phyloP scores from a whole-genome alignment of 129 eudicot genomes.

The Lactuca saligna region DNA sequence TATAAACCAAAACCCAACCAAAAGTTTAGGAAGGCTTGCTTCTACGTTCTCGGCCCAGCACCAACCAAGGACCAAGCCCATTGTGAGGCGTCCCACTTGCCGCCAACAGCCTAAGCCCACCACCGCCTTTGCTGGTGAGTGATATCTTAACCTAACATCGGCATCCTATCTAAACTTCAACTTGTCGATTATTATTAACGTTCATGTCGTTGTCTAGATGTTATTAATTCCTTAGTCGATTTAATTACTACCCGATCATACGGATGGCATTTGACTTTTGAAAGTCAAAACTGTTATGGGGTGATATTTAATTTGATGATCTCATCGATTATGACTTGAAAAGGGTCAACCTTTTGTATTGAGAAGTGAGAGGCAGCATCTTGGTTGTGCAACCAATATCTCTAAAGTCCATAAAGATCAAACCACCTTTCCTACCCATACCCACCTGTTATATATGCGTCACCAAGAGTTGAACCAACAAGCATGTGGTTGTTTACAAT shows the following conservation, averaged over 20 bases:
- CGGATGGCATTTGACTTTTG: slow-evolving; percentile 23
- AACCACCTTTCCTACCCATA: slow-evolving; percentile 27
- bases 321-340: slow-evolving; percentile 25
- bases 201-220: slow-evolving; percentile 9
- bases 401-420: slow-evolving; percentile 15
- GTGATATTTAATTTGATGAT: slow-evolving; percentile 21
- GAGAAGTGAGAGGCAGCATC: slow-evolving; percentile 17
- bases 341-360: slow-evolving; percentile 15
- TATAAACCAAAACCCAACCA: too few relatives aligned
- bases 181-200: background rate
- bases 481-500: slow-evolving; percentile 24
- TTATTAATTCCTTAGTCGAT: background rate
- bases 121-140: too few relatives aligned
- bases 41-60: too few relatives aligned
- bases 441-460: slow-evolving; percentile 28
- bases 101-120: too few relatives aligned
- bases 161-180: slow-evolving; percentile 8
- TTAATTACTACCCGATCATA: slow-evolving; percentile 4
- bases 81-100: too few relatives aligned
- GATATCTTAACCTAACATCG: background rate
- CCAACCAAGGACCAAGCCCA: background rate
- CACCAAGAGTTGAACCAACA: slow-evolving; percentile 34
- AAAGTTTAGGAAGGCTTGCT: background rate
- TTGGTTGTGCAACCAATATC: slow-evolving; percentile 23
- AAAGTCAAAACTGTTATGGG: slow-evolving; percentile 12